Conservation (phyloP, 2,329 filamentous ascomycete genomes). For the Ilyonectria sp. region DNA sequence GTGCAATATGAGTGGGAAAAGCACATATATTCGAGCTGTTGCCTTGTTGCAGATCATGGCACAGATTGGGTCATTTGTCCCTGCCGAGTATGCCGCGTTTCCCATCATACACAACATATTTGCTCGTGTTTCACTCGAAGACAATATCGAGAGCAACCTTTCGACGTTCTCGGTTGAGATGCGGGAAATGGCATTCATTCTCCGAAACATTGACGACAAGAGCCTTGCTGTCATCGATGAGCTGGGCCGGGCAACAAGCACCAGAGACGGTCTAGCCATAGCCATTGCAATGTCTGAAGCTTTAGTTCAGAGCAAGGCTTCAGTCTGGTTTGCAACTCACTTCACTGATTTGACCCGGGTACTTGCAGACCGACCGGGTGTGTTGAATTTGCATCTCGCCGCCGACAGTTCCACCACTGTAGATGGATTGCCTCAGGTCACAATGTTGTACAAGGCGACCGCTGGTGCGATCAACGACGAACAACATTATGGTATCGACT, state of each 20-base stretch:
- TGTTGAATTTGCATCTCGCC: conserved; percentile 86
- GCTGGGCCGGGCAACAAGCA: conserved; percentile 91
- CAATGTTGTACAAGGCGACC: conserved; percentile 89
- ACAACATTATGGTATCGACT: conserved; percentile 84
- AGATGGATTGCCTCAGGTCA: conserved; percentile 73
- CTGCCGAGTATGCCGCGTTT: conserved; percentile 86
- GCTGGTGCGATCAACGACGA: conserved; percentile 79
- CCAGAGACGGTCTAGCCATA: conserved; percentile 89
- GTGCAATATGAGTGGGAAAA: conserved; percentile 98
- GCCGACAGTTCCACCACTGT: conserved; percentile 73
- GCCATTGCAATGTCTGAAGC: conserved; percentile 92
- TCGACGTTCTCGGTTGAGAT: conserved; percentile 97
- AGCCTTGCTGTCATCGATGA: conserved; percentile 93
- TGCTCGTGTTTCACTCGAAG: conserved; percentile 87
- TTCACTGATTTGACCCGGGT: conserved; percentile 87
- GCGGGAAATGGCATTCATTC: conserved; percentile 94
- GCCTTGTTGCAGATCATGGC: conserved; percentile 93
- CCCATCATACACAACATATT: conserved; percentile 88
- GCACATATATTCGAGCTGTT: conserved; percentile 90
- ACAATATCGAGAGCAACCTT: conserved; percentile 90
- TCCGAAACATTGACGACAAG: conserved; percentile 82
- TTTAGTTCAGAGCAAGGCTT: conserved; percentile 82
- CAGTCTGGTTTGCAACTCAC: conserved; percentile 95
- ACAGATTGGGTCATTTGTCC: conserved; percentile 92
- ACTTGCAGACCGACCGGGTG: conserved; percentile 81